phyloP scores from a whole-genome alignment of 805 yeast species.

The Starmera quercuum region DNA sequence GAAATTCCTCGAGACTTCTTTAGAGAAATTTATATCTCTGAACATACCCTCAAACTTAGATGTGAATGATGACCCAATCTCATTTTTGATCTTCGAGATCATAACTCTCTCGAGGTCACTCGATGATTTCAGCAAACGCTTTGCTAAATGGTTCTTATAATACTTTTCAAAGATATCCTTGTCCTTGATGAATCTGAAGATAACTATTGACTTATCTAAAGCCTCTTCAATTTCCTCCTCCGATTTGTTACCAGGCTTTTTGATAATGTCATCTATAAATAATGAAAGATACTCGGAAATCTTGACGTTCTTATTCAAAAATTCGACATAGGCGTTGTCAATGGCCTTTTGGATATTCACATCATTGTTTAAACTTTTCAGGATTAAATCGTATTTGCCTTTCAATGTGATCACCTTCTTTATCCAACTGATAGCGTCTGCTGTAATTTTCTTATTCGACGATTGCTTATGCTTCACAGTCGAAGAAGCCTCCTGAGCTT shows the following conservation, averaged over 20 bases:
- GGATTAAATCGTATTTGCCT: constrained; percentile 40
- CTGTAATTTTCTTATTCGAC: constrained; percentile 25
- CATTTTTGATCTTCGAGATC: constrained; percentile 61
- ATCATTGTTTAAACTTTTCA: constrained; percentile 39
- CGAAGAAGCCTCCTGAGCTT: constrained; percentile 14
- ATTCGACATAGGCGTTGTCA: constrained; percentile 53
- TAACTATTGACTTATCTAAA: constrained; percentile 46
- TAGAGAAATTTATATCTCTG: constrained; percentile 61
- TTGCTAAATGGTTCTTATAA: constrained; percentile 82
- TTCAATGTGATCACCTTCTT: constrained; percentile 46
- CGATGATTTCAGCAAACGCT: constrained; percentile 51
- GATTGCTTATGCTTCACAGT: background rate
- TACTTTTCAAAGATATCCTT: constrained; percentile 82
- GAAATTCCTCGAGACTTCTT: constrained; percentile 37
- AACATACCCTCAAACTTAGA: constrained; percentile 83
- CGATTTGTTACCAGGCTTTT: constrained; percentile 39
- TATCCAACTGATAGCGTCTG: constrained; percentile 61
- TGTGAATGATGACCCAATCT: constrained; percentile 73
- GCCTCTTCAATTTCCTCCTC: constrained; percentile 36
- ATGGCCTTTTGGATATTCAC: constrained; percentile 43
- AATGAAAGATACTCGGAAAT: constrained; percentile 49
- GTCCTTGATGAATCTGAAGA: constrained; percentile 66
- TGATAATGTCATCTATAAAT: constrained; percentile 50
- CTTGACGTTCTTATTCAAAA: constrained; percentile 43
- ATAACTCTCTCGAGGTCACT: constrained; percentile 63